Percentiles rank a stretch among this genome's conserved stretches.
These are phyloP conservation scores for Scytalidium lignicola DNA, from an alignment of 2,329 filamentous ascomycete genomes.

Conservation along the genomic window DNA sequence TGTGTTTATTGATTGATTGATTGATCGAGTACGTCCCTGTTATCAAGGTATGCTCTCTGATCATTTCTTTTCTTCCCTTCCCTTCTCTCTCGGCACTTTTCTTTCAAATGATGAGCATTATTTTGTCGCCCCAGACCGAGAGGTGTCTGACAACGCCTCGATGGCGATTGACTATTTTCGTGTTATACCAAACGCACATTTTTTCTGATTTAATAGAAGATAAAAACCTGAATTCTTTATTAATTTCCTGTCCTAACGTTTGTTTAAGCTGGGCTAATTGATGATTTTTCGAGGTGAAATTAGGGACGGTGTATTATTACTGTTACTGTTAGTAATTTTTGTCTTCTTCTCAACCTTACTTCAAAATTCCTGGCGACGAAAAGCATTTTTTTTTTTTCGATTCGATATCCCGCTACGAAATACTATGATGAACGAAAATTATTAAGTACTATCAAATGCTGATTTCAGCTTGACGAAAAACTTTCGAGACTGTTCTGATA, in stretches of 20 bases:
- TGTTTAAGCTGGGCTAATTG: too few species aligned
- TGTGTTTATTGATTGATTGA: too few species aligned
- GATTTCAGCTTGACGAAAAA: slow-evolving; percentile 19
- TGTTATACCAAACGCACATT: slow-evolving; percentile 52
- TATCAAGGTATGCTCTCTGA: too few species aligned
- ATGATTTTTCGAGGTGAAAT: too few species aligned
- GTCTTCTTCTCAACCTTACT: not conserved
- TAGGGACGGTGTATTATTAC: too few species aligned
- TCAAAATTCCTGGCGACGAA: too few species aligned
- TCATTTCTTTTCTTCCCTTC: too few species aligned
- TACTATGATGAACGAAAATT: slow-evolving; percentile 35
- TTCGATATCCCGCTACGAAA: slow-evolving; percentile 9
- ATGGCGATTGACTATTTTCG: slow-evolving; percentile 58
- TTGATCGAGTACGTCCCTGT: too few species aligned
- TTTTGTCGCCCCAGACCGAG: slow-evolving; percentile 57
- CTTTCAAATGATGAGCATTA: slow-evolving; percentile 54
- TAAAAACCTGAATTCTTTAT: too few species aligned
- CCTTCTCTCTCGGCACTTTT: slow-evolving; percentile 2
- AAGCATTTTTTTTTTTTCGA: too few species aligned
- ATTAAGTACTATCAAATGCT: slow-evolving; percentile 43
- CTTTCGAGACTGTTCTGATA: not conserved
- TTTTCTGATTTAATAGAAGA: not conserved
- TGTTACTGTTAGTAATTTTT: slow-evolving; percentile 20
- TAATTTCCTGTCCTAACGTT: too few species aligned
- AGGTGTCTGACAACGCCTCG: slow-evolving; percentile 26